phyloP scores from a whole-genome alignment of 2,329 filamentous ascomycete genomes.

The Xylaria sp. region DNA sequence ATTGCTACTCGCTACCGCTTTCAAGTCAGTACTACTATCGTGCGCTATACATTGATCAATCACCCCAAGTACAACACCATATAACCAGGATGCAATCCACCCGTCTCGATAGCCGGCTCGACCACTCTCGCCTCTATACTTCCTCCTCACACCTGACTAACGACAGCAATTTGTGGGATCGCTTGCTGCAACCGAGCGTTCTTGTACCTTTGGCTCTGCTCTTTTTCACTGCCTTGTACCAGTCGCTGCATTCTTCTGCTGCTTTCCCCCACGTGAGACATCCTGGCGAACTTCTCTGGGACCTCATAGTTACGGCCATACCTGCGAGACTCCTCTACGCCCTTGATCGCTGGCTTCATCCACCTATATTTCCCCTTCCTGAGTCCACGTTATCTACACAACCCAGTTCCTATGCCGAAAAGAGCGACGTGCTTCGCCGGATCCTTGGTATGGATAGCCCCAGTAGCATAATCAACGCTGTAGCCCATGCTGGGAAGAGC shows the following conservation, averaged over 20 bases:
- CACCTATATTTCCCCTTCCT: conserved; percentile 55
- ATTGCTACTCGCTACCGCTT: conserved; percentile 4
- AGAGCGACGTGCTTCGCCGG: conserved; percentile 72
- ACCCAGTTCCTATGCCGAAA: conserved; percentile 63
- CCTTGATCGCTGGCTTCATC: conserved; percentile 66
- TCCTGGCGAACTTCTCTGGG: conserved; percentile 65
- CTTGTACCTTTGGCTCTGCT: conserved; percentile 52
- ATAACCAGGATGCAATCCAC: conserved; percentile 54
- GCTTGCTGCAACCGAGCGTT: conserved; percentile 52
- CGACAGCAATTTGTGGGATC: conserved; percentile 47
- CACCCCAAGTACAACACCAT: not conserved
- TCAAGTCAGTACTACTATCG: conserved; percentile 3
- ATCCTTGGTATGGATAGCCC: conserved; percentile 69
- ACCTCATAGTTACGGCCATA: conserved; percentile 65
- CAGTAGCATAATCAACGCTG: conserved; percentile 65
- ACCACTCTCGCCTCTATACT: conserved; percentile 43
- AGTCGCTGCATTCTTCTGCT: conserved; percentile 48
- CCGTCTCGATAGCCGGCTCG: conserved; percentile 47
- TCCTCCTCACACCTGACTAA: conserved; percentile 40
- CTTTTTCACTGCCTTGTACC: conserved; percentile 52
- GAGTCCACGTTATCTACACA: conserved; percentile 51
- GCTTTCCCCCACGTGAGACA: conserved; percentile 51
- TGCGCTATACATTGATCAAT: conserved; percentile 13
- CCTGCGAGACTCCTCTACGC: conserved; percentile 68
- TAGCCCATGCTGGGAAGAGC: conserved; percentile 68